phyloP scores from a whole-genome alignment of 495 filamentous ascomycete species.

The Hypomontagnella submonticulosa region DNA sequence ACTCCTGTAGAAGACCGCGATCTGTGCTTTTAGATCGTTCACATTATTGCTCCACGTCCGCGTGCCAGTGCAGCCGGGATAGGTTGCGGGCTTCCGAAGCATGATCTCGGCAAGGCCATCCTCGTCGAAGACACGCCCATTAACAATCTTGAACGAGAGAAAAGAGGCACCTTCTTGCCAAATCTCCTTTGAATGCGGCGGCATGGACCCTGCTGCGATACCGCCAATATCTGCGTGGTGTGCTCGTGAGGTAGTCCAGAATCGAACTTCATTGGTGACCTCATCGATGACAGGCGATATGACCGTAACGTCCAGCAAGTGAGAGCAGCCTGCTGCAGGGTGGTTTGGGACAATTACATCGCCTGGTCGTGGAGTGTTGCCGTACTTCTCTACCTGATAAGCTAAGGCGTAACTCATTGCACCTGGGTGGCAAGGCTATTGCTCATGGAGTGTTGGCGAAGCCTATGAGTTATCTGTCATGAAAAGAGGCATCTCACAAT shows the following conservation, averaged over 20 bases:
- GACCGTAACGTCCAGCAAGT: conserved; percentile 89
- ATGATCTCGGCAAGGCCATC: conserved; percentile 83
- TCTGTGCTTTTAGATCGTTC: conserved; percentile 91
- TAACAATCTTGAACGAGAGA: conserved; percentile 89
- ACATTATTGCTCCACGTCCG: conserved; percentile 90
- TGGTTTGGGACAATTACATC: conserved; percentile 95
- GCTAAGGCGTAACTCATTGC: conserved; percentile 71
- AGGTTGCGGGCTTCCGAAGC: conserved; percentile 79
- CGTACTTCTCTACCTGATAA: conserved; percentile 75
- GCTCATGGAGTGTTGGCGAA: conserved; percentile 66
- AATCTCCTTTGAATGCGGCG: conserved; percentile 87
- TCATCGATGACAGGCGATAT: conserved; percentile 82
- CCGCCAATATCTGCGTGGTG: conserved; percentile 97
- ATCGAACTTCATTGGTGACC: conserved; percentile 78
- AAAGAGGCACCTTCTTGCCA: conserved; percentile 93
- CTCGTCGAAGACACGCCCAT: conserved; percentile 86
- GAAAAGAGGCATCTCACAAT: conserved; percentile 86
- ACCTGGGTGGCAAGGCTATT: too few relatives aligned
- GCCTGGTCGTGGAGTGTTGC: conserved; percentile 52
- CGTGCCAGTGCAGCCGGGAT: conserved; percentile 86
- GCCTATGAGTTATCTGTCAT: conserved; percentile 91
- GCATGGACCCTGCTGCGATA: conserved; percentile 93
- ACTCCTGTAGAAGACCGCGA: conserved; percentile 79
- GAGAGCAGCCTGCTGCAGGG: conserved; percentile 82
- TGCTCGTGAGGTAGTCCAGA: conserved; percentile 92